Evolutionary conservation across 805 yeast genomes (phyloP).

Genomic region (Isabelozyma gotoi): DNA sequence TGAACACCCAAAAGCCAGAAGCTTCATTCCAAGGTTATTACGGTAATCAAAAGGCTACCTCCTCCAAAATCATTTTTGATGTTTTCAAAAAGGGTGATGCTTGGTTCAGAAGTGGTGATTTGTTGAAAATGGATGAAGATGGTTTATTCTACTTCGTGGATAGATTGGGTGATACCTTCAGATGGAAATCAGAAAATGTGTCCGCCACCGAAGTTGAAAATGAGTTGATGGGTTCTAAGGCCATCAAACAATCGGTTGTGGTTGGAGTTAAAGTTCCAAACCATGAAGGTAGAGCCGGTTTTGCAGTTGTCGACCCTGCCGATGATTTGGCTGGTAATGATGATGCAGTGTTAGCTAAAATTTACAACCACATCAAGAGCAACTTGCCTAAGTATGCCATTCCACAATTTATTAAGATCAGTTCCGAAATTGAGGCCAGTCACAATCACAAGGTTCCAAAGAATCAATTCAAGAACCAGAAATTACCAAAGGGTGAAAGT

Average conservation of each 20-base stretch:
- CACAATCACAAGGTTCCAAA: conserved; percentile 84
- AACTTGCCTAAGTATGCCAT: conserved; percentile 81
- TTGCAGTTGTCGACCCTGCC: conserved; percentile 67
- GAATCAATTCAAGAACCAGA: conserved; percentile 64
- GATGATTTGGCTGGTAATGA: conserved; percentile 23
- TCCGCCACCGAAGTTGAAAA: conserved; percentile 92
- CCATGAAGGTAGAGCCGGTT: conserved; percentile 95
- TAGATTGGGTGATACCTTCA: conserved; percentile 89
- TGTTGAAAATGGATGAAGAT: conserved; percentile 65
- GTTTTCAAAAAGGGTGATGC: conserved; percentile 88
- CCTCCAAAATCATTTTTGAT: conserved; percentile 68
- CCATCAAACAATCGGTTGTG: conserved; percentile 69
- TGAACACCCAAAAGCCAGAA: conserved; percentile 62
- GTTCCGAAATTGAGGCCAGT: conserved; percentile 56
- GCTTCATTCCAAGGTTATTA: conserved; percentile 86
- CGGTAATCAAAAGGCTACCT: conserved; percentile 77
- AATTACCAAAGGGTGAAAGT: conserved; percentile 62
- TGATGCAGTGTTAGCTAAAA: conserved; percentile 24
- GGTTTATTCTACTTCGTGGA: conserved; percentile 83
- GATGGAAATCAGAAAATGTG: conserved; percentile 97
- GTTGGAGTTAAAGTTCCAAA: conserved; percentile 84
- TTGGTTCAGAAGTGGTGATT: conserved; percentile 86
- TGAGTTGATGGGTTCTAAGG: conserved; percentile 50
- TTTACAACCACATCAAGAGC: conserved; percentile 25
- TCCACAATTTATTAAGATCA: conserved; percentile 78